A percentile compares a stretch with the other conserved stretches of the same genome.
Evolutionary conservation across 2,329 filamentous ascomycete genomes (phyloP).

Genomic region (Xylaria sp.): DNA sequence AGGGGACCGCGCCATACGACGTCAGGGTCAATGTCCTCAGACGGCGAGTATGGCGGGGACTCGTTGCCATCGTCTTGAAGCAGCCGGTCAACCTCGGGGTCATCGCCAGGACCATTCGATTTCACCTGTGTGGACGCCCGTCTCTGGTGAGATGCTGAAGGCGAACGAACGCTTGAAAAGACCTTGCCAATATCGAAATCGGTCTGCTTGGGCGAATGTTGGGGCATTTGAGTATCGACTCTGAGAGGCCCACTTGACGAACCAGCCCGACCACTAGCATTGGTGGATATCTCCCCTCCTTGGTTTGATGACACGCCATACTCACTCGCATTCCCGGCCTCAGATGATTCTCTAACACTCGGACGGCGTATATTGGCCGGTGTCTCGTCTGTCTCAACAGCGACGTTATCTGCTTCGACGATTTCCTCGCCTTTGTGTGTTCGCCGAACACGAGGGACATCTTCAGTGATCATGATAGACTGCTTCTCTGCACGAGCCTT

Average conservation of each 20-base stretch:
- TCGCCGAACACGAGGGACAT: slow-evolving; percentile 76
- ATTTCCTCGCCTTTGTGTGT: slow-evolving; percentile 96
- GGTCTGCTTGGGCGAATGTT: slow-evolving; percentile 55
- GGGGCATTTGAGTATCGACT: slow-evolving; percentile 47
- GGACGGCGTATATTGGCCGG: slow-evolving; percentile 42
- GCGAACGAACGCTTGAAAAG: slow-evolving; percentile 81
- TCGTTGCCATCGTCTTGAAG: slow-evolving; percentile 80
- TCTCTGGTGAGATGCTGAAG: slow-evolving; percentile 53
- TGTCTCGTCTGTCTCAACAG: slow-evolving; percentile 40
- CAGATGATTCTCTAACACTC: slow-evolving; percentile 36
- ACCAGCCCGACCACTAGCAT: slow-evolving; percentile 22
- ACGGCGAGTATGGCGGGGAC: slow-evolving; percentile 81
- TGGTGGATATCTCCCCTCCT: slow-evolving; percentile 20
- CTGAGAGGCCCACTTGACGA: slow-evolving; percentile 41
- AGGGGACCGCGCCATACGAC: slow-evolving; percentile 78
- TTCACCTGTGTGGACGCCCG: slow-evolving; percentile 52
- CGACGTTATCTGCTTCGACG: slow-evolving; percentile 71
- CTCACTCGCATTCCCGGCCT: slow-evolving; percentile 16
- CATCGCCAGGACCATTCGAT: slow-evolving; percentile 65
- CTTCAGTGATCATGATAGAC: slow-evolving; percentile 78
- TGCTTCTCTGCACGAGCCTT: slow-evolving; percentile 80
- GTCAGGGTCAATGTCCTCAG: slow-evolving; percentile 71
- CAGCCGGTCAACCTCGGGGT: slow-evolving; percentile 88
- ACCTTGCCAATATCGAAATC: slow-evolving; percentile 86
- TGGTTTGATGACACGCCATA: slow-evolving; percentile 11